Evolutionary conservation across 2,329 filamentous ascomycete species (phyloP).

Genomic region (Colletotrichum destructivum): DNA sequence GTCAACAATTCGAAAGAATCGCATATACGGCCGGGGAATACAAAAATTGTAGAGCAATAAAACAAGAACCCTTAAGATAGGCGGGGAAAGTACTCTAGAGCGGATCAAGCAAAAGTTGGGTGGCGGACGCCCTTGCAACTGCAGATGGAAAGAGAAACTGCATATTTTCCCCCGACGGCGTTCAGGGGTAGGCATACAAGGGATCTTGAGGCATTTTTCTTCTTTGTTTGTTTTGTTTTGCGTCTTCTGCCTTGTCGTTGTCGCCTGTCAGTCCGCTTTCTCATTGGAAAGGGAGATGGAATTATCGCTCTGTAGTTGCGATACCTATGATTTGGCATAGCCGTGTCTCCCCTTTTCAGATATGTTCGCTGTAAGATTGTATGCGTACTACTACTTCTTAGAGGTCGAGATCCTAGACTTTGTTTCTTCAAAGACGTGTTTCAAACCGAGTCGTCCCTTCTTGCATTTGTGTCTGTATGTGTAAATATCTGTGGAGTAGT

Average conservation of each 20-base stretch:
- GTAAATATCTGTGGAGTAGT: slow-evolving; percentile 10
- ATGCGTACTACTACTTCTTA: no score
- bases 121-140: slow-evolving; percentile 21
- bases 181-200: slow-evolving; percentile 40
- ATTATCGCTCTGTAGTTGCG: not conserved
- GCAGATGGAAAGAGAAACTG: slow-evolving; percentile 23
- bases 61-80: slow-evolving; percentile 15
- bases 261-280: not conserved
- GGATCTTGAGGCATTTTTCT: slow-evolving; percentile 29
- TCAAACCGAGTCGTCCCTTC: not conserved
- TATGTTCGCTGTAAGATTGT: not conserved
- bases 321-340: not conserved
- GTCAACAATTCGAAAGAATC: slow-evolving; percentile 9
- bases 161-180: slow-evolving; percentile 34
- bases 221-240: slow-evolving; percentile 29
- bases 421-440: not conserved
- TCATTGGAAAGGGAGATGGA: not conserved
- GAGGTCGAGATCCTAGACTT: not conserved
- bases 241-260: not conserved
- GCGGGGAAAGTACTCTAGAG: slow-evolving; percentile 20
- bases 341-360: not conserved
- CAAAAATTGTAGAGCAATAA: slow-evolving; percentile 35
- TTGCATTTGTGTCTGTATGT: slow-evolving; percentile 1
- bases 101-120: slow-evolving; percentile 19
- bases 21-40: slow-evolving; percentile 34